Evolutionary conservation across 306 rosid genomes (phyloP).

Genomic region (Prosopis cineraria): DNA sequence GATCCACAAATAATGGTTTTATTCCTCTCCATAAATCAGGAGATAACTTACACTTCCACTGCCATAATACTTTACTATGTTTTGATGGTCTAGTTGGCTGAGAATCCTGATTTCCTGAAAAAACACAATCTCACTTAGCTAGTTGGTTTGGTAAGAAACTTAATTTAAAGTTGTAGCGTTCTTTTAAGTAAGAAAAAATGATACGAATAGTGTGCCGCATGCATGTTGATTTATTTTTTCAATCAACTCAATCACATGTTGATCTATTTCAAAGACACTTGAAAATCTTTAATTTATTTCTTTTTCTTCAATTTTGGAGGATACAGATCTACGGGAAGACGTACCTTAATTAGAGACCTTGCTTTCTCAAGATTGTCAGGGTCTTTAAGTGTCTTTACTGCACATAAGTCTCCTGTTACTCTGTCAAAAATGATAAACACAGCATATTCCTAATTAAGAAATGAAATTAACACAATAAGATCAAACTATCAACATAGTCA

Average conservation of each 20-base stretch:
- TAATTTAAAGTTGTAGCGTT: no score
- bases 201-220: no score
- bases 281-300: no score
- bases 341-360: background rate
- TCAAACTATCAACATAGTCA: background rate
- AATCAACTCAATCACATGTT: no score
- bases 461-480: background rate
- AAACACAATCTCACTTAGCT: no score
- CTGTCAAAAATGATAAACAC: background rate
- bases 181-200: no score
- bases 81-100: background rate
- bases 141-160: no score
- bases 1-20: background rate
- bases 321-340: background rate
- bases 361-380: background rate
- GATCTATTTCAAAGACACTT: no score
- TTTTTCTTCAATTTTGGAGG: no score
- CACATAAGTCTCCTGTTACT: background rate
- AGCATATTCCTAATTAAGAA: no score
- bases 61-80: background rate
- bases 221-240: no score
- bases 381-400: background rate
- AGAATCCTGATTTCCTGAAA: background rate
- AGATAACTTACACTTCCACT: background rate
- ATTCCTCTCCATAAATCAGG: background rate